phyloP scores from a whole-genome alignment of 345 rosid species.

The Eucalyptus camaldulensis region DNA sequence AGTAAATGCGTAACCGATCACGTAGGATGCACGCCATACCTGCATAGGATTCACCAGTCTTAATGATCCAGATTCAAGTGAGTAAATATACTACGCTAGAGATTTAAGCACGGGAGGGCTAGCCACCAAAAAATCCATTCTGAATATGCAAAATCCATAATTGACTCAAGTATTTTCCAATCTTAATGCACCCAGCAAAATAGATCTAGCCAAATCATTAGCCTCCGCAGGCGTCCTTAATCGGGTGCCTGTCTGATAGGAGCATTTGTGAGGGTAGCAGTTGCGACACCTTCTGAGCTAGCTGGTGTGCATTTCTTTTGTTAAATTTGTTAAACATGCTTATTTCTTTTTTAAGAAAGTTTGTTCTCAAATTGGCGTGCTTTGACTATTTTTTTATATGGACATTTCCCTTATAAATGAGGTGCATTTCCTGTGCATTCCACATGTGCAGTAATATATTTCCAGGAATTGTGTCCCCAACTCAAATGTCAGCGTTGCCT shows the following conservation, averaged over 20 bases:
- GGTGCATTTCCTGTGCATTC: too few species aligned
- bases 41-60: not conserved
- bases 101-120: not conserved
- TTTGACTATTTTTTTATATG: too few species aligned
- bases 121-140: not conserved
- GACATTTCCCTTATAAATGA: too few species aligned
- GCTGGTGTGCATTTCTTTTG: too few species aligned
- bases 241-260: accelerated
- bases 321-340: too few species aligned
- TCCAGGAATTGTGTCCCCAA: too few species aligned
- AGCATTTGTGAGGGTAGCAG: too few species aligned
- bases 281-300: too few species aligned
- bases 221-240: accelerated
- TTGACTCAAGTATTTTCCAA: not conserved
- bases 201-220: accelerated
- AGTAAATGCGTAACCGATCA: not conserved
- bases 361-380: too few species aligned
- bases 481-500: too few species aligned
- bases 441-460: too few species aligned
- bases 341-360: too few species aligned
- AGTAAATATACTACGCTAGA: not conserved
- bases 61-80: not conserved
- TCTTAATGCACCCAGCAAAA: not conserved
- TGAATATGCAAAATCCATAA: accelerated
- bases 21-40: not conserved